Evolutionary conservation across 768 basidiomycete genomes (phyloP), one percentile per base, ranked within the genome.

Genomic region (Boletus rubescentipes): DNA sequence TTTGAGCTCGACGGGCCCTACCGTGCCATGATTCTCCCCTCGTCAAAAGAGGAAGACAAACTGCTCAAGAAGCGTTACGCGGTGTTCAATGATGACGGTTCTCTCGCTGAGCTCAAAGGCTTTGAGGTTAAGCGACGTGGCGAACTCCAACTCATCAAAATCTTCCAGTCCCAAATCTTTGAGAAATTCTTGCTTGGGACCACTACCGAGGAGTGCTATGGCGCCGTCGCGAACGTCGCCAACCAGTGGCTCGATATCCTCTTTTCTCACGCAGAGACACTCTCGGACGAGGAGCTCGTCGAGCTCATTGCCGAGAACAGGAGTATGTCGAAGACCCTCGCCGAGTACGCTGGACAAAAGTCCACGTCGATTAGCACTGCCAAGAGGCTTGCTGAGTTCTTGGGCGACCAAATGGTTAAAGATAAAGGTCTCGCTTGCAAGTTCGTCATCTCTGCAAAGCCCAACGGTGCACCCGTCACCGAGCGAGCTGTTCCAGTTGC

Each of bases 1-100:
- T 98, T 99, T 75, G 96, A 99, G 72, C 80, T 99, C 55, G 96
- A 99, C 62, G 97, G 97, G 2, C 97, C 97, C 2, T 99, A 98
- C 77, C 92, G 86, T 60, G 97, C 97, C 7, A 98, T 99, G 97
- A 98, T 98, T 63, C 80, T 99, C 12, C 97, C 97, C 2, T 96
- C 94, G 2, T 98, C 97, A 1, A 99, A 99, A 68, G 97, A 99
- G 72, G 97, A 99, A 71, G 97, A 98, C 70, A 99, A 98, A 67
- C 70, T 99, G 51, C 75, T 99, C 63, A 99, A 99, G 77, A 99
- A 99, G 72, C 89, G 97, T 46, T 99, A 98, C 63, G 97, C 97
- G 7, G 97, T 99, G 9, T 98, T 98, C 76, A 96, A 98, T 63
- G 93, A 95, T 58, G 96, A 99, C 63, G 95, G 96, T 1, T 89